A percentile compares a stretch with the other conserved stretches of the same genome.
Evolutionary conservation across 257 asterid species (phyloP).

Genomic region (Nicotiana otophora): DNA sequence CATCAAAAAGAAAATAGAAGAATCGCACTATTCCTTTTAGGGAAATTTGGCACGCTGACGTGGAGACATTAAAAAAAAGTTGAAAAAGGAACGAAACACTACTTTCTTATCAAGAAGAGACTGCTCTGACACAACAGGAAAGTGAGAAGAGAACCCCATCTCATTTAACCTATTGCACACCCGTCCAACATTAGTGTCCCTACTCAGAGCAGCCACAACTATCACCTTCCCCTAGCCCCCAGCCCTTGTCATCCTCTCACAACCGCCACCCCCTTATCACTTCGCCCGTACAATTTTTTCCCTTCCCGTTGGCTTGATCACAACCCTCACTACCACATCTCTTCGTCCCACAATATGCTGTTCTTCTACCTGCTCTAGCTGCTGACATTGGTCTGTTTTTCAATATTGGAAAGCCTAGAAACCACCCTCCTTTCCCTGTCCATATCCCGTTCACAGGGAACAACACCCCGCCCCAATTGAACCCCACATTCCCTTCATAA

Average conservation of each 20-base stretch:
- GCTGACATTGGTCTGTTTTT: background rate
- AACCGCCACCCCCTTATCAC: background rate
- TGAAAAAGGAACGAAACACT: background rate
- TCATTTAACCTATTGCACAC: background rate
- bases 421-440: background rate
- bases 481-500: background rate
- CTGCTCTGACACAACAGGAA: background rate
- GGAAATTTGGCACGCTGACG: background rate
- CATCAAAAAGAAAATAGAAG: background rate
- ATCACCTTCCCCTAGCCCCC: background rate
- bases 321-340: background rate
- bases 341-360: background rate
- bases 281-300: background rate
- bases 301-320: background rate
- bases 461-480: background rate
- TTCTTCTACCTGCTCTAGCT: background rate
- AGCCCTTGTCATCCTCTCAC: background rate
- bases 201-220: background rate
- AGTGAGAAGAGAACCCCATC: background rate
- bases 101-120: background rate
- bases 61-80: background rate
- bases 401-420: background rate
- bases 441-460: background rate
- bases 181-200: background rate
- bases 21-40: background rate